Base-by-base conservation (phyloP, 495 filamentous ascomycete genomes). In the Evansstolkia leycettana region DNA sequence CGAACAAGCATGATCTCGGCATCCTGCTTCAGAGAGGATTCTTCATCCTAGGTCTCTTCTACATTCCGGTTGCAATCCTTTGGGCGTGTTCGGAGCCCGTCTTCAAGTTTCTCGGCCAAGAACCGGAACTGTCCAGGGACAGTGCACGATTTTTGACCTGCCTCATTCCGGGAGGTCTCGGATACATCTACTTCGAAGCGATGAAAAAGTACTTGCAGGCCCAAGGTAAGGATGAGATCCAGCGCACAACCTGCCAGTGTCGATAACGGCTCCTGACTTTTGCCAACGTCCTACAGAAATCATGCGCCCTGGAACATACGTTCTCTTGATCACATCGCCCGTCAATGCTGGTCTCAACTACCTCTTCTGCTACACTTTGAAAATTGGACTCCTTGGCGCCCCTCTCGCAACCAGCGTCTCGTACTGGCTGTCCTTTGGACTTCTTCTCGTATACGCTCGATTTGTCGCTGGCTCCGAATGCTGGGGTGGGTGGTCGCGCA, bases 141-240 rank as follows among this genome's bases (percentile, higher is more conserved):
- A 83, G 79, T 33, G 78, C 82, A 5, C 68, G 65, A 24, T 94
- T 93, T 47, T 61, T 94, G 7, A 78, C 69, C 9, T 79, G 72
- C 37, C 64, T 94, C 17, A 82, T 88, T 12, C 87, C 87, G 0
- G 86, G 87, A 3, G 87, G 87, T 0, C 46, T 94, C 31, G 87
- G 86, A 1, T 94, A 94, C 54, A 76, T 94, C 29, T 94, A 84
- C 53, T 94, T 94, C 46, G 87, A 94, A 54, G 62, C 75, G 9
- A 78, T 85, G 73, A 94, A 94, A 58, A 94, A 94, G 56, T 94
- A 78, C 47, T 60, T 94, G 10, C 87, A 94, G 54, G 87, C 87
- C 2, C 87, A 94, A 65, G 82, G 80, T 81, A 60, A 16, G 44
- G n/a, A n/a, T n/a, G n/a, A n/a, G n/a, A n/a, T n/a, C n/a, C n/a